phyloP scores from a whole-genome alignment of 768 basidiomycete genomes.

The Ramaria sp. region DNA sequence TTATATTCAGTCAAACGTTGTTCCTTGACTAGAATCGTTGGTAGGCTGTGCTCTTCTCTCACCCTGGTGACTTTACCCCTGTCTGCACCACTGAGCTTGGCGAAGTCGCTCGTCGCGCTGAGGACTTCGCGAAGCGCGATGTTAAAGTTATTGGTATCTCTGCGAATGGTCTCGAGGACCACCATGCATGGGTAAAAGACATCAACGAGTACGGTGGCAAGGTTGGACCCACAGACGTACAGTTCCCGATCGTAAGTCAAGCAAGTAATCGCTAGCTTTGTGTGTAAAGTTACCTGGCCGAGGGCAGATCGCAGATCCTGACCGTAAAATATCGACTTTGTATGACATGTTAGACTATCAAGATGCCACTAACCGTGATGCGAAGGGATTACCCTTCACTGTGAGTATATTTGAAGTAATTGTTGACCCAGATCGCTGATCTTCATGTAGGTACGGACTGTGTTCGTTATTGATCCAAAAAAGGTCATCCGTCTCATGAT shows the following conservation, averaged over 20 bases:
- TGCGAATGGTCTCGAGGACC: conserved; percentile 79
- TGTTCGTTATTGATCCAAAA: conserved; percentile 96
- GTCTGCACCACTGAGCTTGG: conserved; percentile 97
- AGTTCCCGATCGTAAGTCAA: conserved; percentile 80
- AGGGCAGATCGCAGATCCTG: conserved; percentile 78
- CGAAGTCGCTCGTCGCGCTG: conserved; percentile 80
- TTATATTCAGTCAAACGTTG: not conserved
- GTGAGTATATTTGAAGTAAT: conserved; percentile 26
- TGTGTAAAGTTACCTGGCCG: not conserved
- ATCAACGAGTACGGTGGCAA: conserved; percentile 74
- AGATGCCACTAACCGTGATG: conserved; percentile 82
- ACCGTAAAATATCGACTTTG: conserved; percentile 72
- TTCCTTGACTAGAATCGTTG: not conserved
- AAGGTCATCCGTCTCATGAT: conserved; percentile 86
- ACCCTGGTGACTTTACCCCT: conserved; percentile 88
- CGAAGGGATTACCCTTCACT: conserved; percentile 89
- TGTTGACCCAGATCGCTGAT: not conserved
- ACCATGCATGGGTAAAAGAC: conserved; percentile 82
- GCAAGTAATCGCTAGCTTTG: not conserved
- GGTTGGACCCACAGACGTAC: conserved; percentile 58
- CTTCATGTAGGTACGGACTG: conserved; percentile 71
- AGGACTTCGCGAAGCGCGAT: conserved; percentile 76
- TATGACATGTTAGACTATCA: conserved; percentile 97
- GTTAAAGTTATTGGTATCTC: conserved; percentile 94
- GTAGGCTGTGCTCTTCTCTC: conserved; percentile 84